phyloP scores from a whole-genome alignment of 257 asterid genomes.

The Ajuga chamaepitys region DNA sequence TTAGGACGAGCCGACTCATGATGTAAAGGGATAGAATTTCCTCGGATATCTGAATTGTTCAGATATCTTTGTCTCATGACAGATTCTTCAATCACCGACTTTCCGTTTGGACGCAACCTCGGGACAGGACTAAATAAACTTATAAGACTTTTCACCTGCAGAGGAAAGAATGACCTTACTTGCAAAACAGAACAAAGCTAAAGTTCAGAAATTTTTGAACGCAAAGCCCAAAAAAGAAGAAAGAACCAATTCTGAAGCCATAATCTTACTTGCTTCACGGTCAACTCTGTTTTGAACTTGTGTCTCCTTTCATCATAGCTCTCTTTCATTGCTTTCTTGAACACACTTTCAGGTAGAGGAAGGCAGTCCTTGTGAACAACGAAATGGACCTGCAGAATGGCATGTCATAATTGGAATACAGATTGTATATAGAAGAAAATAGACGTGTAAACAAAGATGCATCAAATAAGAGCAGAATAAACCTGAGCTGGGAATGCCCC shows the following conservation, averaged over 20 bases:
- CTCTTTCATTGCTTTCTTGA: conserved; percentile 73
- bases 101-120: conserved; percentile 26
- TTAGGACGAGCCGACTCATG: conserved; percentile 21
- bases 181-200: not conserved
- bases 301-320: conserved; percentile 57
- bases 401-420: conserved; percentile 3
- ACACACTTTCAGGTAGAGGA: conserved; percentile 71
- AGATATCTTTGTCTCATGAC: conserved; percentile 16
- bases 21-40: conserved; percentile 15
- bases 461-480: not conserved
- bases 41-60: conserved; percentile 17
- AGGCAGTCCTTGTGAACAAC: conserved; percentile 50
- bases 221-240: not conserved
- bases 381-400: conserved; percentile 58
- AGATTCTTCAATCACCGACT: conserved; percentile 24
- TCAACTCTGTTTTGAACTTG: conserved; percentile 72
- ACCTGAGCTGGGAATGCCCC: conserved; percentile 97
- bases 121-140: conserved; percentile 49
- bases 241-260: not conserved
- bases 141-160: conserved; percentile 53
- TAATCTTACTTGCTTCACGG: conserved; percentile 56
- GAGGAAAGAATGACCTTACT: conserved; percentile 12
- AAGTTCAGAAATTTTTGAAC: not conserved
- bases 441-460: not conserved
- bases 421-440: not conserved